These are phyloP conservation scores for Chamaecyparis obtusa DNA, from an alignment of 75 land plant species.

Conservation along the genomic window DNA sequence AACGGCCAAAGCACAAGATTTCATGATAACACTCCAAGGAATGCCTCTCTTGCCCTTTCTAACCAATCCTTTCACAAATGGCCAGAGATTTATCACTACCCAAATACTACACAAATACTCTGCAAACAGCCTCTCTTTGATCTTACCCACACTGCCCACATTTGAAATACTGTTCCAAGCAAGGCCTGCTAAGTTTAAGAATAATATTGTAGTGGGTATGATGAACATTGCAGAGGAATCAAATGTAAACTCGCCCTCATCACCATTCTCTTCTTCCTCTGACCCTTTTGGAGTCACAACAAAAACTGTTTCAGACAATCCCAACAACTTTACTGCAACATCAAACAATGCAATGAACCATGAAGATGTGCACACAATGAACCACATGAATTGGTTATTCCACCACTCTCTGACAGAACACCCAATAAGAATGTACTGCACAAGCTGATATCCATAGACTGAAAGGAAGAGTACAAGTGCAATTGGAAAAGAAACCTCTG, in stretches of 20 bases:
- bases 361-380: slow-evolving; percentile 15
- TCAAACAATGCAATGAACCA: slow-evolving; percentile 22
- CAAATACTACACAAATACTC: slow-evolving; percentile 26
- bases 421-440: slow-evolving; percentile 17
- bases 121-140: neutral
- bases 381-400: slow-evolving; percentile 28
- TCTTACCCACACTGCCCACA: too few relatives aligned
- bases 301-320: slow-evolving; percentile 33
- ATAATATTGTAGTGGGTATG: slow-evolving; percentile 17
- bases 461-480: slow-evolving; percentile 15
- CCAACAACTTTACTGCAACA: slow-evolving; percentile 26
- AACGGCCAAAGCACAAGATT: neutral
- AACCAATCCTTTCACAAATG: slow-evolving; percentile 33
- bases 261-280: neutral
- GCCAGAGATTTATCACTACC: slow-evolving; percentile 30
- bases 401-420: slow-evolving; percentile 30
- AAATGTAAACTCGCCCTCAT: slow-evolving; percentile 27
- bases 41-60: slow-evolving; percentile 32
- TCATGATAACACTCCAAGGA: slow-evolving; percentile 14
- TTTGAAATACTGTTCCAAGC: neutral
- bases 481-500: slow-evolving; percentile 15
- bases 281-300: slow-evolving; percentile 29
- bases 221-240: slow-evolving; percentile 27
- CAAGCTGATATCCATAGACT: slow-evolving; percentile 13
- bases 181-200: slow-evolving; percentile 21